A percentile compares a stretch with the other conserved stretches of the same genome.
Conservation (phyloP, 2,329 filamentous ascomycete genomes). For the Talaromyces islandicus region DNA sequence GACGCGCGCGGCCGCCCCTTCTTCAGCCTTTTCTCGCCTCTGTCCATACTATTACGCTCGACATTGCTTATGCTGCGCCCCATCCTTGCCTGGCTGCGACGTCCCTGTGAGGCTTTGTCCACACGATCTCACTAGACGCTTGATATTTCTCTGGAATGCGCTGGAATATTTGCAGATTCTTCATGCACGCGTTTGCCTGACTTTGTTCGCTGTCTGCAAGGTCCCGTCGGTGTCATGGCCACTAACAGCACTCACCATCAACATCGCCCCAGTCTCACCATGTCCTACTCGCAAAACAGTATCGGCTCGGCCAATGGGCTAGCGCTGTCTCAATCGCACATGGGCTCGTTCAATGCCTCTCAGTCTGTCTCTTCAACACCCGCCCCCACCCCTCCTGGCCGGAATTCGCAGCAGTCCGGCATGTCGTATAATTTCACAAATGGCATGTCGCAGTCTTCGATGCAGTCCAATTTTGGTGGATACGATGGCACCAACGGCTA, state of each 20-base stretch:
- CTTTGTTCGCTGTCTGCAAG: not conserved
- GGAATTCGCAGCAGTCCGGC: slow-evolving; percentile 35
- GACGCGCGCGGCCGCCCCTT: not conserved
- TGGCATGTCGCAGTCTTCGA: slow-evolving; percentile 25
- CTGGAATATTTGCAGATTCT: not conserved
- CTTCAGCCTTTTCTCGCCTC: not conserved
- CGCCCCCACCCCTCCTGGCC: slow-evolving; percentile 38
- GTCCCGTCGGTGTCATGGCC: slow-evolving; percentile 19
- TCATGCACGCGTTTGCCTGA: slow-evolving; percentile 9
- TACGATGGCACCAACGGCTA: slow-evolving; percentile 39
- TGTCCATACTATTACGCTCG: not conserved
- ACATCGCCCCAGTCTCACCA: slow-evolving; percentile 23
- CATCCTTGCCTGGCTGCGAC: not conserved
- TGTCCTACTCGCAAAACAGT: slow-evolving; percentile 36
- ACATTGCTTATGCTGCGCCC: not conserved
- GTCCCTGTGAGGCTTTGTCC: too few species aligned
- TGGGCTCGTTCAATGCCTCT: slow-evolving; percentile 38
- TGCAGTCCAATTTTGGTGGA: slow-evolving; percentile 29
- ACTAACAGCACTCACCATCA: slow-evolving; percentile 23
- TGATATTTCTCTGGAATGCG: not conserved
- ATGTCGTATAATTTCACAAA: slow-evolving; percentile 36
- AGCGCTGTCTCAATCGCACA: slow-evolving; percentile 33
- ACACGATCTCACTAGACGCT: not conserved
- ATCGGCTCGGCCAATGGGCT: slow-evolving; percentile 33
- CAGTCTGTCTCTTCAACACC: slow-evolving; percentile 42